Evolutionary conservation across 1,284 basidiomycete species (phyloP), one percentile per base, ranked within the genome.

Genomic region (Phylloboletellus chloephorus): DNA sequence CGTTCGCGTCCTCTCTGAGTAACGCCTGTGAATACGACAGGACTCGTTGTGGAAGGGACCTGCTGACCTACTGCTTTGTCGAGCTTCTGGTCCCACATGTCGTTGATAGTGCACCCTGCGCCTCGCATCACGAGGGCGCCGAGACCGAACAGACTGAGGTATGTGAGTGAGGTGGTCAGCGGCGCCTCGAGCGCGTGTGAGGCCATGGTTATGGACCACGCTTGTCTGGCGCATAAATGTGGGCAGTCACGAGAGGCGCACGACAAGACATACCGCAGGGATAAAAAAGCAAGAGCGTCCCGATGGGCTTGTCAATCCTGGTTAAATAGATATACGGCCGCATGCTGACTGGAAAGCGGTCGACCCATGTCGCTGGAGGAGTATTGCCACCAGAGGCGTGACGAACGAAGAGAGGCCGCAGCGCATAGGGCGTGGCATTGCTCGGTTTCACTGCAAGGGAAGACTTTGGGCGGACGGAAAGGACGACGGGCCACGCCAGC

Each of bases 101-200:
- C 96, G 61, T 98, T 98, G 57, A 98, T 96, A 0, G 92, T 98
- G 62, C 96, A 99, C 5, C 96, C 96, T 5, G 96, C 96, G 6
- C 96, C 93, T 13, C 96, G 82, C 96, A 98, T 98, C 41, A 98
- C 76, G 31, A 97, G 57, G 0, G 96, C 92, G 0, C 96, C 96
- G 3, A 86, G 65, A 1, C 88, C 94, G 57, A 98, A 98, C 0
- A 98, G 71, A 19, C 76, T 68, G 26, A 90, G 69, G 56, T 92
- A 94, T 17, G 76, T 82, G 43, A 89, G 56, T 7, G 89, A 84
- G 0, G 73, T 75, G 5, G 76, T 72, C 30, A 76, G 68, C 0
- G 89, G 84, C 3, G 75, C 65, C 21, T 82, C 71, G 6, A 78
- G 65, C 9, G 85, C 80, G 49, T 91, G 91, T 2, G 88, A 82